Base-by-base conservation (phyloP, 2,329 filamentous ascomycete genomes). In the Niveomyces coronatus region DNA sequence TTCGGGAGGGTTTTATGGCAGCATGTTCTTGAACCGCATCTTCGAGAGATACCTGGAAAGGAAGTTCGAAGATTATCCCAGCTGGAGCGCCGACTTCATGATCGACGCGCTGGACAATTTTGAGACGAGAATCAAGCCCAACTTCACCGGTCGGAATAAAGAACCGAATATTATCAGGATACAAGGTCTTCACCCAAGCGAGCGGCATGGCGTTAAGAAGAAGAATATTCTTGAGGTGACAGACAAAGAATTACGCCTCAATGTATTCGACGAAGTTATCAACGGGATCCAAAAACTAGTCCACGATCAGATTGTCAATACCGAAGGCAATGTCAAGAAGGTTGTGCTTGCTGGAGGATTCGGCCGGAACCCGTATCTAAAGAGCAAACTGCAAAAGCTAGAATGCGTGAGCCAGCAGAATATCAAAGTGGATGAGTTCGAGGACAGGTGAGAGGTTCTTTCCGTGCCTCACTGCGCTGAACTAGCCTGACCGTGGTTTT, bases 321-420 rank as follows among this genome's bases (percentile, higher is more conserved):
- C 31, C 11, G 31, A 34, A 34, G 31, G 31, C 20, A 17, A 8
- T 24, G 31, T 34, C 14, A 34, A 34, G 31, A 14, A 34, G 31
- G 20, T 34, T 34, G 31, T 34, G 31, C 31, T 34, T 24, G 31
- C 31, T 34, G 31, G 31, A 15, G 31, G 31, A 34, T 34, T 34
- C 9, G 31, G 31, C n/a, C 31, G 31, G 31, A 34, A 34, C 31
- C 31, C 31, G 17, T 34, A 34, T 34, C 31, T 34, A 20, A 34
- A 34, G 31, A 34, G 20, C 19, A 13, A 9, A 14, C 31, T 34
- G 31, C 19, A 34, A 34, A 24, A 16, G 15, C 13, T 34, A 20
- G 20, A 24, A 10, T 34, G 31, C 20, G 31, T 34, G 20, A 20
- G 16, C 31, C 19, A 14, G 22, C 31, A 24, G 11, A 8, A 10